Evolutionary conservation across 257 asterid genomes (phyloP).

Genomic region (Solanum ossicruentum): DNA sequence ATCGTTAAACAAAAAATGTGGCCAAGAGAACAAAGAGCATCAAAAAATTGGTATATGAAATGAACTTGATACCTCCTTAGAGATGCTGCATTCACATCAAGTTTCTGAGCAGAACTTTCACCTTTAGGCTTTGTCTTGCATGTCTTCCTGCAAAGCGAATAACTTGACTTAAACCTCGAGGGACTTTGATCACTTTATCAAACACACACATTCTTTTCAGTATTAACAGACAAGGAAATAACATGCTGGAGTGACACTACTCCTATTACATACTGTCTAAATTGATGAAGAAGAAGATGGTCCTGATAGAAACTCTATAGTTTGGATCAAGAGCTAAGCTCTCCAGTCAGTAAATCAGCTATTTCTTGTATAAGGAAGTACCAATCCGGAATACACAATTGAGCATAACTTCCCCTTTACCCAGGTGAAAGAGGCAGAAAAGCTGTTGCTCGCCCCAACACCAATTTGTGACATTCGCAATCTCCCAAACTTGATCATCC

Average conservation of each 20-base stretch:
- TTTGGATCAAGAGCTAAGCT: background rate
- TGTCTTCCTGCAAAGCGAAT: slow-evolving; percentile 34
- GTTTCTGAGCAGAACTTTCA: slow-evolving; percentile 18
- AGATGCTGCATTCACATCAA: slow-evolving; percentile 14
- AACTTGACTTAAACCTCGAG: background rate
- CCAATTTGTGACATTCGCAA: background rate
- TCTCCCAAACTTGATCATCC: background rate
- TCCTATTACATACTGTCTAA: background rate
- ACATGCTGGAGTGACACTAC: background rate
- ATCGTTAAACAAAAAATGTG: background rate
- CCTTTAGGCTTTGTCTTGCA: slow-evolving; percentile 15
- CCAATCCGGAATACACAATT: background rate
- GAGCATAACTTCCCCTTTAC: background rate
- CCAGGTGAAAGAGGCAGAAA: background rate
- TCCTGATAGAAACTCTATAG: background rate
- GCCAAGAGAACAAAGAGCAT: background rate
- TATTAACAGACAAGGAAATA: background rate
- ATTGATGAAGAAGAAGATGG: background rate
- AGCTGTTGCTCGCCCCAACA: background rate
- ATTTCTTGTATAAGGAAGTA: background rate
- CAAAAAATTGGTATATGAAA: background rate
- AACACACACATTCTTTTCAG: background rate
- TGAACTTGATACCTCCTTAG: slow-evolving; percentile 30
- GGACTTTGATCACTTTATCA: background rate
- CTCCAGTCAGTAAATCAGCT: background rate